Evolutionary conservation across 78 protist species (phyloP), one percentile per base, ranked within the genome.

Genomic region (Dictyostelium firmibasis): DNA sequence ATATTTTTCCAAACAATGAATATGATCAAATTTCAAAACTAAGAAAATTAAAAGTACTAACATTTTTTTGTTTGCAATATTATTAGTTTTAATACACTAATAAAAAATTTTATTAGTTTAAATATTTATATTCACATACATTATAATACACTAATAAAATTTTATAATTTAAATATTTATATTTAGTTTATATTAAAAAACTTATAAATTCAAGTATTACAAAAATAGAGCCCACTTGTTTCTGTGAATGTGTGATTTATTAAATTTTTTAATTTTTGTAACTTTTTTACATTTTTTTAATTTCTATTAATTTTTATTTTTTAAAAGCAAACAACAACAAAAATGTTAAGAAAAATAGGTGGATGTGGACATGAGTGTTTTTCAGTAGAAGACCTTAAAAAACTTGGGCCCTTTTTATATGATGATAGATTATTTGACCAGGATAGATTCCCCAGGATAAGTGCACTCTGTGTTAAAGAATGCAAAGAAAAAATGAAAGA

Each of bases 401-500:
- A 60, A 60, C 70, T 60, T 60, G 31, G 70, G 31, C 70, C 70
- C 0, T 60, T 60, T 60, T 60, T 60, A 60, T 60, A 60, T 29
- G 70, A 60, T 60, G 70, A 60, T 60, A 60, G n/a, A 60, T 3
- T 60, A 60, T 60, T 60, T 60, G 70, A 60, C 70, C 70, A 60
- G 10, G 70, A 60, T 60, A 60, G 70, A 60, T 60, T 60, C 70
- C 70, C 70, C 33, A 29, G n/a, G 70, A 60, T 60, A 60, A 60
- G n/a, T 60, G n/a, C 0, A 60, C 70, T 60, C 70, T 60, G 70
- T 60, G 13, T 16, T 23, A 60, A 69, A 69, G 36, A 69, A 69
- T 69, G 76, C 29, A 69, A 69, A 69, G 25, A 67, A 29, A 69
- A 69, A 69, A 69, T 69, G 76, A 69, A 69, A 69, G 36, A 69